Percentiles rank a stretch among this genome's conserved stretches.
Conservation (phyloP, 345 rosid genomes). For the Camelina neglecta region DNA sequence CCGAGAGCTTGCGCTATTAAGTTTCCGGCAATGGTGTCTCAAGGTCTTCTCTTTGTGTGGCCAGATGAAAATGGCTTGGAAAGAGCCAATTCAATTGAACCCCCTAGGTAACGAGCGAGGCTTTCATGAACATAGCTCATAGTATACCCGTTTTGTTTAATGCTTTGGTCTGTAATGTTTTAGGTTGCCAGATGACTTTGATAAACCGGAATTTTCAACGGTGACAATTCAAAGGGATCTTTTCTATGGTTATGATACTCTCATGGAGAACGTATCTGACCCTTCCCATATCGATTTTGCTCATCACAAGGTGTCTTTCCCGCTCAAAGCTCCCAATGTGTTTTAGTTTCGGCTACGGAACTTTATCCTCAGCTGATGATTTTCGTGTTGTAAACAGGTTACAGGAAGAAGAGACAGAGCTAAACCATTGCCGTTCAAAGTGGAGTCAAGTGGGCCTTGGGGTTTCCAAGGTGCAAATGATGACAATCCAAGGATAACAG, state of each 20-base stretch:
- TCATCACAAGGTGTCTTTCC: slow-evolving; percentile 79
- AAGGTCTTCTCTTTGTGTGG: slow-evolving; percentile 97
- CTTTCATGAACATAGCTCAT: neutral
- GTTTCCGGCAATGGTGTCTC: slow-evolving; percentile 90
- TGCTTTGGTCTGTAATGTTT: slow-evolving; percentile 14
- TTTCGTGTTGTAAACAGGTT: slow-evolving; percentile 55
- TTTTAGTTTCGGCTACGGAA: neutral
- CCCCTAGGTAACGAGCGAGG: slow-evolving; percentile 58
- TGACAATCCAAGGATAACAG: slow-evolving; percentile 78
- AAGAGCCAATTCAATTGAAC: slow-evolving; percentile 75
- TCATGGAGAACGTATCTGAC: slow-evolving; percentile 98
- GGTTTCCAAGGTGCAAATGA: slow-evolving; percentile 90
- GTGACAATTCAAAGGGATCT: slow-evolving; percentile 95
- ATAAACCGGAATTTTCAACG: slow-evolving; percentile 81
- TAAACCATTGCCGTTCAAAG: slow-evolving; percentile 84
- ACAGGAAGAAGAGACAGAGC: slow-evolving; percentile 99
- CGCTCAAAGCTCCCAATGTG: neutral
- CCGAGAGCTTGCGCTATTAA: slow-evolving; percentile 80
- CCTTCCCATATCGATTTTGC: slow-evolving; percentile 98
- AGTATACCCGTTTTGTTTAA: neutral
- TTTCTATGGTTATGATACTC: slow-evolving; percentile 91
- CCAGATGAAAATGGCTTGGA: slow-evolving; percentile 91
- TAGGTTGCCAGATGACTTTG: slow-evolving; percentile 92
- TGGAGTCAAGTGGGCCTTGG: slow-evolving; percentile 87
- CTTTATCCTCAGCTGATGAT: neutral